These are phyloP conservation scores for Corchorus olitorius DNA, from an alignment of 345 rosid species.

Conservation along the genomic window DNA sequence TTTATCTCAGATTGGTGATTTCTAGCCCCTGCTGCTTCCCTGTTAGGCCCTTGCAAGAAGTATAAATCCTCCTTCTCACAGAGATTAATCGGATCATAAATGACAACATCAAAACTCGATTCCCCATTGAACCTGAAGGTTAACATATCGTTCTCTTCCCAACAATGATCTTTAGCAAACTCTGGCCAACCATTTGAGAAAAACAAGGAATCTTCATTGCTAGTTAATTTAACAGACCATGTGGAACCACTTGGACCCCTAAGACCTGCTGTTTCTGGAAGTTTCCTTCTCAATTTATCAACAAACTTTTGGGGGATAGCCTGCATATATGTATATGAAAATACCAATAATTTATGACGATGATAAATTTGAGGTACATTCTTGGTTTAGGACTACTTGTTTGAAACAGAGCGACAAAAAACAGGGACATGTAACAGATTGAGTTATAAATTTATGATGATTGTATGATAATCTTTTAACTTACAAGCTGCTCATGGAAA, in stretches of 20 bases:
- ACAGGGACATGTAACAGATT: background rate
- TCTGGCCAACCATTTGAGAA: background rate
- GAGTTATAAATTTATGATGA: too few species aligned
- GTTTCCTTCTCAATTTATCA: background rate
- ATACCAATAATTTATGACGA: too few species aligned
- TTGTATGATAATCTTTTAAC: background rate
- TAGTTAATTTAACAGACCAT: background rate
- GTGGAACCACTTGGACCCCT: background rate
- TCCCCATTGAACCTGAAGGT: background rate
- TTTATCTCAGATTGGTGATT: background rate
- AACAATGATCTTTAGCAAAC: background rate
- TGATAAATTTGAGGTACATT: too few species aligned
- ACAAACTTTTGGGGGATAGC: background rate
- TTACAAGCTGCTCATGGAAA: slow-evolving; percentile 53
- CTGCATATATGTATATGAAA: background rate
- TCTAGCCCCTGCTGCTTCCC: background rate
- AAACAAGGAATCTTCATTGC: background rate
- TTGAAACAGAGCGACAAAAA: too few species aligned
- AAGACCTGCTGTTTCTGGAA: background rate
- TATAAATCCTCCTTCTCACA: background rate
- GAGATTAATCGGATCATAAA: background rate
- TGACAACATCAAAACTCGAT: background rate
- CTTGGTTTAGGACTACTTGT: too few species aligned
- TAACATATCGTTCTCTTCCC: background rate
- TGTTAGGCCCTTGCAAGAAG: too few species aligned